Conservation (phyloP, 2,329 filamentous ascomycete species). For the Penicillium sp. region DNA sequence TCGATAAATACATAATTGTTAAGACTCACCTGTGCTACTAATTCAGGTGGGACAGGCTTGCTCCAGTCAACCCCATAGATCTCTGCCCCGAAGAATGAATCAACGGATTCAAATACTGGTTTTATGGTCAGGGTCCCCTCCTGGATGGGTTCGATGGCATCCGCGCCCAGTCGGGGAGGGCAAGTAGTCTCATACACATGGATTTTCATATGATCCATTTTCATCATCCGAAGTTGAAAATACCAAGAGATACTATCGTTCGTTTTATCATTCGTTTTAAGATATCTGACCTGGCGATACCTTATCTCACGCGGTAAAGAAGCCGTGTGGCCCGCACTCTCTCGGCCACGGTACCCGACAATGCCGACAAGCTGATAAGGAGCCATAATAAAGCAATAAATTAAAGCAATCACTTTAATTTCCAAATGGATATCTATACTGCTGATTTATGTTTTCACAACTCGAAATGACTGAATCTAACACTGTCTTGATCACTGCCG, state of each 20-base stretch:
- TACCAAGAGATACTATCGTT: background rate
- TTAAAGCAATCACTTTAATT: background rate
- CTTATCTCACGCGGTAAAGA: background rate
- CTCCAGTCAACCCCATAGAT: slow-evolving; percentile 13
- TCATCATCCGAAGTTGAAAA: background rate
- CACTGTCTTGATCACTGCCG: slow-evolving; percentile 13
- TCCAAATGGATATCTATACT: background rate
- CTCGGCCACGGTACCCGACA: slow-evolving; percentile 1
- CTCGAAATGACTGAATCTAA: background rate
- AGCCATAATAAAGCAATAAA: background rate
- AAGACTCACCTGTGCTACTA: slow-evolving; percentile 11
- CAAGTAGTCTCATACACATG: slow-evolving; percentile 11
- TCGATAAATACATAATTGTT: background rate
- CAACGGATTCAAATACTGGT: slow-evolving; percentile 7
- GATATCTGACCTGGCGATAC: background rate
- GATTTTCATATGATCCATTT: slow-evolving; percentile 12
- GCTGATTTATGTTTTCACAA: background rate
- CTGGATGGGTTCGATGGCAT: background rate
- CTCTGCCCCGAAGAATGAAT: slow-evolving; percentile 15
- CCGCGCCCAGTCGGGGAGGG: background rate
- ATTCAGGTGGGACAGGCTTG: slow-evolving; percentile 5
- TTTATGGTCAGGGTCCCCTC: slow-evolving; percentile 8
- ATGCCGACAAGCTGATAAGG: background rate
- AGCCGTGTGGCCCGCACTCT: slow-evolving; percentile 13
- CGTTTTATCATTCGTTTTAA: background rate